These are phyloP conservation scores for Passiflora organensis DNA, from an alignment of 345 rosid species.

Conservation along the genomic window DNA sequence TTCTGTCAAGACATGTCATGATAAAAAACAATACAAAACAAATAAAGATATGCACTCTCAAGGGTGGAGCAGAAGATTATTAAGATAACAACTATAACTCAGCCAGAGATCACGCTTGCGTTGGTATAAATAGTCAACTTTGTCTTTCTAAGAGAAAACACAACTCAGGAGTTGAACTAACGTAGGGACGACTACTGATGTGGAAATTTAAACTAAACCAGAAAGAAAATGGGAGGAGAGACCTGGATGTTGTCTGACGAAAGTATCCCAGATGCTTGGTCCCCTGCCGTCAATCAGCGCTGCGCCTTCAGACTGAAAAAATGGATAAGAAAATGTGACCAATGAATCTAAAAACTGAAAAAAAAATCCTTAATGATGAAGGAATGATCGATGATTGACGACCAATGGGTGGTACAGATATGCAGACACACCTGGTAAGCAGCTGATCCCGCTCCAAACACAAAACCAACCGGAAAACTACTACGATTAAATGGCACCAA, in stretches of 20 bases:
- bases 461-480: conserved; percentile 15
- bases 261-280: conserved; percentile 24
- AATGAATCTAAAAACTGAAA: neutral
- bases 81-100: no score
- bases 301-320: conserved; percentile 19
- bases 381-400: neutral
- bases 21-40: no score
- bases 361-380: neutral
- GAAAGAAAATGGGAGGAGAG: neutral
- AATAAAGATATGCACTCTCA: neutral
- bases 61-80: neutral
- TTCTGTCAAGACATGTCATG: no score
- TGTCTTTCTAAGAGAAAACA: no score
- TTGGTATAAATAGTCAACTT: no score
- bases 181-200: no score
- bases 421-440: conserved; percentile 23
- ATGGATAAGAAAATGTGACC: no score
- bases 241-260: conserved; percentile 15
- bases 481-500: conserved; percentile 7
- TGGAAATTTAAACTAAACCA: no score
- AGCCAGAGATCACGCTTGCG: no score
- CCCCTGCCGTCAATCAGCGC: conserved; percentile 8
- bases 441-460: conserved; percentile 23
- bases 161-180: no score
- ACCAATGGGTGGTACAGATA: no score